These are phyloP conservation scores for Gentiana dahurica DNA, from an alignment of 257 asterid species.

Conservation along the genomic window DNA sequence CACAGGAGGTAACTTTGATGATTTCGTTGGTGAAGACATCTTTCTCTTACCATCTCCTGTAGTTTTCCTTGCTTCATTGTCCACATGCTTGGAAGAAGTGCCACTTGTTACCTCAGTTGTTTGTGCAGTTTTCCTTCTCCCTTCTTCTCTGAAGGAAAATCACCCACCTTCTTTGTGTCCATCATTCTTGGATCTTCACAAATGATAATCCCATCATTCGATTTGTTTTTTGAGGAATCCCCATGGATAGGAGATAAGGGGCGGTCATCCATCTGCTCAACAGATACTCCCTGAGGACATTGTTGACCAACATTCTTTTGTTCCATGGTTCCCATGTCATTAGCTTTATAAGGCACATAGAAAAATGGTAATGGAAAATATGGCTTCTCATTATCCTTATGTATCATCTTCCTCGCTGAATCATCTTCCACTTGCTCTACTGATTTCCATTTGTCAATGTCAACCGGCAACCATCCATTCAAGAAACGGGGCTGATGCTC, in stretches of 20 bases:
- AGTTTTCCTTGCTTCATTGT: conserved; percentile 11
- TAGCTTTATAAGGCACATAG: conserved; percentile 52
- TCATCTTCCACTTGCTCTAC: conserved; percentile 17
- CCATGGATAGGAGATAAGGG: conserved; percentile 10
- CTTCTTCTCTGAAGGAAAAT: conserved; percentile 22
- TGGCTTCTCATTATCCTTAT: conserved; percentile 13
- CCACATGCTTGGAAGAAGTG: conserved; percentile 6
- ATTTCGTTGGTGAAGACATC: conserved; percentile 30
- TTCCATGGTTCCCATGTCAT: conserved; percentile 12
- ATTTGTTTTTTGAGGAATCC: neutral
- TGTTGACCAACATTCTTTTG: conserved; percentile 3
- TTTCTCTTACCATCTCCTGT: conserved; percentile 15
- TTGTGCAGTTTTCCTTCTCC: conserved; percentile 6
- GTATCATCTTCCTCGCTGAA: conserved; percentile 3
- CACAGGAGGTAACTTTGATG: conserved; percentile 61
- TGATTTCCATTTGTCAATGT: conserved; percentile 15
- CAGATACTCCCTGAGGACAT: neutral
- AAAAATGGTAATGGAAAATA: conserved; percentile 36
- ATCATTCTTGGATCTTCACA: conserved; percentile 9
- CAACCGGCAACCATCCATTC: conserved; percentile 36
- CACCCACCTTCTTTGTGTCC: conserved; percentile 9
- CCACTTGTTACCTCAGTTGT: conserved; percentile 8
- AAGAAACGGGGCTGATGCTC: conserved; percentile 14
- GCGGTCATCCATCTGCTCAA: conserved; percentile 1
- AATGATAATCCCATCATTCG: conserved; percentile 3